These are phyloP conservation scores for Monosporascus sp. DNA, from an alignment of 2,329 filamentous ascomycete species.

Conservation along the genomic window DNA sequence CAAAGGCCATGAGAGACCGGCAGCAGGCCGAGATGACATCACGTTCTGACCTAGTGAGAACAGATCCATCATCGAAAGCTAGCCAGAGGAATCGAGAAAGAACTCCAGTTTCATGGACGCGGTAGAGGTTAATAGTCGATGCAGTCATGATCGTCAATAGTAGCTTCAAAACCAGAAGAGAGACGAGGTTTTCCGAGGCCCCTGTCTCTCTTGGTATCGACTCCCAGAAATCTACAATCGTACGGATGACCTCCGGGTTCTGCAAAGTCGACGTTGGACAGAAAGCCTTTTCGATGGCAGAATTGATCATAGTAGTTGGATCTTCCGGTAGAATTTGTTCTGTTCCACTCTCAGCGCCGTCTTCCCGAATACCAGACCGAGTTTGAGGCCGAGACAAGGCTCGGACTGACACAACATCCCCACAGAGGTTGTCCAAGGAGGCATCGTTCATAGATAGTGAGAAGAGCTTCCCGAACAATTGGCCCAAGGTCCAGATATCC, in stretches of 20 bases:
- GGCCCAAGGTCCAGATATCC: slow-evolving; percentile 62
- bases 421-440: slow-evolving; percentile 64
- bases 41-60: slow-evolving; percentile 50
- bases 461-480: slow-evolving; percentile 77
- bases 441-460: slow-evolving; percentile 78
- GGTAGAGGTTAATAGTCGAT: slow-evolving; percentile 64
- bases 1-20: slow-evolving; percentile 63
- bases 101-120: slow-evolving; percentile 67
- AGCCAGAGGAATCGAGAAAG: slow-evolving; percentile 61
- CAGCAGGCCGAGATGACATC: slow-evolving; percentile 61
- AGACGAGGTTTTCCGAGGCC: slow-evolving; percentile 43
- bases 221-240: slow-evolving; percentile 59
- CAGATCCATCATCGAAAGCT: slow-evolving; percentile 48
- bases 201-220: slow-evolving; percentile 47
- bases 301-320: slow-evolving; percentile 21
- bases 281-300: slow-evolving; percentile 42
- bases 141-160: slow-evolving; percentile 51
- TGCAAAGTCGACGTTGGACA: slow-evolving; percentile 46
- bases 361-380: slow-evolving; percentile 13
- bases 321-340: neutral
- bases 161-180: slow-evolving; percentile 60
- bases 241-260: slow-evolving; percentile 58
- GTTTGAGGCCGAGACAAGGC: slow-evolving; percentile 7
- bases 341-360: slow-evolving; percentile 3
- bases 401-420: slow-evolving; percentile 23